Evolutionary conservation across 176 grass and related monocot species (phyloP), one percentile per base, ranked within the genome.

Genomic region (Musa acuminata): DNA sequence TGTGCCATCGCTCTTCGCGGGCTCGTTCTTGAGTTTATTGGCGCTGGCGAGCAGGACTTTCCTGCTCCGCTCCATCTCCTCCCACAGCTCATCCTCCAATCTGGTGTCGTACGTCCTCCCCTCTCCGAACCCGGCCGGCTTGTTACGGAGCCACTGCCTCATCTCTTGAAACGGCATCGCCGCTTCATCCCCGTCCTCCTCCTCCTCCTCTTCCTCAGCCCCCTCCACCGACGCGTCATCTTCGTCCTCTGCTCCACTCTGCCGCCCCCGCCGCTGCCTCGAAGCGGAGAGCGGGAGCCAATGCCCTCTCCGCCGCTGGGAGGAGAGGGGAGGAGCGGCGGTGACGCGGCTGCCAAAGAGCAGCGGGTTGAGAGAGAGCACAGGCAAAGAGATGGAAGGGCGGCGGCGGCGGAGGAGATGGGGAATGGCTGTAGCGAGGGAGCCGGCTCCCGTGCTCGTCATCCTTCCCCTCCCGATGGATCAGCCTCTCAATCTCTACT

Each of bases 31-130:
- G 11, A 60, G 12, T 51, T 88, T 82, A 14, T 75, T 75, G 62
- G 52, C 55, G 24, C 64, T 75, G 53, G 49, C 83, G 62, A 51
- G 75, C 72, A 53, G 59, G 52, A 53, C 60, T 49, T 21, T 25
- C 52, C 62, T 52, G 81, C 75, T 82, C 35, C 67, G 29, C 83
- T 84, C 86, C 78, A 82, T 92, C 83, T 86, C 89, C 67, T 62
- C 79, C 75, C 85, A 80, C 72, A 92, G 81, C 81, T 70, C 74
- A 72, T 86, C 89, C 52, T 92, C 89, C 14, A 86, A 17, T 9
- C 80, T 78, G 25, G 89, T 92, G 75, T 82, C 24, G 73, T 92
- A 88, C 22, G 75, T 35, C 76, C 80, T 86, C 26, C 89, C 86
- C 55, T 63, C 76, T 14, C 86, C 89, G 69, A 92, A 92, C 0